Percentiles rank a stretch among this genome's conserved stretches.
phyloP scores from a whole-genome alignment of 306 rosid species.

The Oemleria cerasiformis region DNA sequence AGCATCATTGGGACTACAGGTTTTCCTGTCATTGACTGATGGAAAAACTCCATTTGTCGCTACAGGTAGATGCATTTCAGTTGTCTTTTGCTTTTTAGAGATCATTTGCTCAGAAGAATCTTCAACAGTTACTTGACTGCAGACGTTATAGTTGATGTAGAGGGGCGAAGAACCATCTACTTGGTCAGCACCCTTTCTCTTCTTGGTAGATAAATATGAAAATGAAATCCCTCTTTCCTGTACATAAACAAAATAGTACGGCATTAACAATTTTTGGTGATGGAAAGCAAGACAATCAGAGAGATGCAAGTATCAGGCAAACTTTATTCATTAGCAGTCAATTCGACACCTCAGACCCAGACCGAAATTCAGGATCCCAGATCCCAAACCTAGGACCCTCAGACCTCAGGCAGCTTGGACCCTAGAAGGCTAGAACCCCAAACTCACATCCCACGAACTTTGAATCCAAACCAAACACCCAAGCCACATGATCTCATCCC shows the following conservation, averaged over 20 bases:
- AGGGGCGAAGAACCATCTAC: slow-evolving; percentile 20
- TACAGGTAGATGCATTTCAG: slow-evolving; percentile 19
- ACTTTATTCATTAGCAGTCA: background rate
- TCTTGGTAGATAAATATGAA: slow-evolving; percentile 42
- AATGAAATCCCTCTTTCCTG: slow-evolving; percentile 65
- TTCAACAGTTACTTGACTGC: slow-evolving; percentile 17
- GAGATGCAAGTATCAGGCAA: background rate
- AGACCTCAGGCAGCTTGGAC: background rate
- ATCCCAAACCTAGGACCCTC: too few relatives aligned
- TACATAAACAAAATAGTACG: slow-evolving; percentile 12
- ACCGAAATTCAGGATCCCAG: background rate
- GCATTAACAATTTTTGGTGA: background rate
- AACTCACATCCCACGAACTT: background rate
- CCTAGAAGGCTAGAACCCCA: background rate
- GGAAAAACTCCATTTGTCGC: slow-evolving; percentile 15
- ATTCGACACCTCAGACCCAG: background rate
- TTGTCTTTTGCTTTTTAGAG: slow-evolving; percentile 34
- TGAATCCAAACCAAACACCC: background rate
- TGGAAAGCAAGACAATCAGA: background rate
- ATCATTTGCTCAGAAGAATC: slow-evolving; percentile 16
- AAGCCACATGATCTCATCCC: background rate
- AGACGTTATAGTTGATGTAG: slow-evolving; percentile 17
- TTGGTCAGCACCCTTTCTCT: slow-evolving; percentile 41
- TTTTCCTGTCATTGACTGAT: slow-evolving; percentile 23
- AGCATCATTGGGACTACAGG: slow-evolving; percentile 21